These are phyloP conservation scores for Cicer bijugum DNA, from an alignment of 306 rosid species.

Conservation along the genomic window DNA sequence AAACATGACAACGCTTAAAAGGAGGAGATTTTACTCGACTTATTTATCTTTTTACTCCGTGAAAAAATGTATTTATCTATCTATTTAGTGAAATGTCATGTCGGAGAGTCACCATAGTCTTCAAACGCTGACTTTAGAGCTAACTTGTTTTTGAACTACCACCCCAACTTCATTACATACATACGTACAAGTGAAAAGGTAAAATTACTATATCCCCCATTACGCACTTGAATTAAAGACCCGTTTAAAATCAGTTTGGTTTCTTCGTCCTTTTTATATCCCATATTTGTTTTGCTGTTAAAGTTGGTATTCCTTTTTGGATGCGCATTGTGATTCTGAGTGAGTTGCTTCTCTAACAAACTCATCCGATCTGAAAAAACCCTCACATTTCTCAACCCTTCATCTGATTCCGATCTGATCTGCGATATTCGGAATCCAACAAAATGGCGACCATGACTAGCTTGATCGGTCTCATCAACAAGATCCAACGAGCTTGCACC, in stretches of 20 bases:
- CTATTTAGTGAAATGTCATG: conserved; percentile 4
- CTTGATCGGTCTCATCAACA: conserved; percentile 96
- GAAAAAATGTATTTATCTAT: not conserved
- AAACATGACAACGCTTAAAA: too few relatives aligned
- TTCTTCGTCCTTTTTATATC: conserved; percentile 13
- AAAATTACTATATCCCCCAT: conserved; percentile 39
- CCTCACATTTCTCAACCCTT: not conserved
- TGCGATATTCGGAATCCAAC: conserved; percentile 8
- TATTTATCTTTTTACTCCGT: too few relatives aligned
- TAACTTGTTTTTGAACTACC: not conserved
- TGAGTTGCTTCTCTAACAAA: conserved; percentile 38
- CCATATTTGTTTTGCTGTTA: conserved; percentile 40
- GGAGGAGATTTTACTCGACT: too few relatives aligned
- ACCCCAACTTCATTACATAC: not conserved
- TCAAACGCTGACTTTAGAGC: conserved; percentile 39
- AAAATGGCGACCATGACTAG: conserved; percentile 98
- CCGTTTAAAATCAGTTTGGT: conserved; percentile 50
- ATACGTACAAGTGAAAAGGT: not conserved
- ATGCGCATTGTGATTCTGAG: conserved; percentile 44
- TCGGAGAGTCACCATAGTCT: not conserved
- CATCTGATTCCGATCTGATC: conserved; percentile 18
- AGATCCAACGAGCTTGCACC: conserved; percentile 96
- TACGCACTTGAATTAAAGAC: conserved; percentile 17
- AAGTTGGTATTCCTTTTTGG: not conserved
- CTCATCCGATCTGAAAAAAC: conserved; percentile 28